Evolutionary conservation across 2,329 filamentous ascomycete genomes (phyloP), one percentile per base, ranked within the genome.

Genomic region (Cytospora mali): DNA sequence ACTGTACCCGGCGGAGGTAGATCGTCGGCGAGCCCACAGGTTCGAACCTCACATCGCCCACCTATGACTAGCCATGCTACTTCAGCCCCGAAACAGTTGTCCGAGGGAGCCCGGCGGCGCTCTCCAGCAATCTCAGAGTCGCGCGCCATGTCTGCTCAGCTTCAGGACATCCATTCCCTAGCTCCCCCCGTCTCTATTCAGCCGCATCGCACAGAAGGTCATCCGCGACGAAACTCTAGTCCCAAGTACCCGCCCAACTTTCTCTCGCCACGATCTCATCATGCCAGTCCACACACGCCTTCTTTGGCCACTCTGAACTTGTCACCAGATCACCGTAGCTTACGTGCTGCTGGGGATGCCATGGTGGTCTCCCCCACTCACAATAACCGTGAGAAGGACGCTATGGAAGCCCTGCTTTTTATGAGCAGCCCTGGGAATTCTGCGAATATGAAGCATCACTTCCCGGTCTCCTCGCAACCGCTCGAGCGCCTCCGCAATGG

Each of bases 371-470:
- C 89, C 31, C 88, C 88, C 0, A 88, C 88, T 61, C 88, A 91
- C 66, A 87, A 86, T 25, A 78, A 84, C 10, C 84, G 90, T 57
- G 91, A 95, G 71, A 90, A 93, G 70, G 91, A 94, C 69, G 91
- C 91, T 6, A 87, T 94, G 53, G 91, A 93, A 71, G 89, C 90
- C 0, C 76, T 95, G 27, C 79, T 94, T 28, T 93, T 93, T 71
- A 90, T 95, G 86, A 92, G 90, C 70, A 91, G 88, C 66, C 90
- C 90, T 0, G 88, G 88, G 18, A 90, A 91, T 73, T 89, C 88
- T 51, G 80, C 84, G 49, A 87, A 85, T 64, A 75, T 88, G 68
- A 85, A 85, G 66, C 83, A 84, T 64, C 72, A 75, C 11, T 86
- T 86, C 62, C 80, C 83, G 3, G 68, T 74, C 14, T 75, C 77